Conservation (phyloP, 2,329 filamentous ascomycete species). For the Fusarium lyarnte region DNA sequence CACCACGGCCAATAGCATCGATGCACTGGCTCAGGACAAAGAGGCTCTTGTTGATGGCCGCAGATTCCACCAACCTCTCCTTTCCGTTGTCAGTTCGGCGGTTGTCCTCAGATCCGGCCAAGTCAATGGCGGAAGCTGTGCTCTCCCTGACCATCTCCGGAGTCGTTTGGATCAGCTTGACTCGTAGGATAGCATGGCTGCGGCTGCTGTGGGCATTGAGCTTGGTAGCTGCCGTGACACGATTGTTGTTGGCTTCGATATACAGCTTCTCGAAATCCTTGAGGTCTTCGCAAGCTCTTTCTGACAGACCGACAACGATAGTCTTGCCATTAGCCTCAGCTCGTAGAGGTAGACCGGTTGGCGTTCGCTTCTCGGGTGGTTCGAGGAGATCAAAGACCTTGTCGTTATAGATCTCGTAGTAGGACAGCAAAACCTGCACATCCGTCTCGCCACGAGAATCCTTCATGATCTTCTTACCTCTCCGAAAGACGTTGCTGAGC, state of each 20-base stretch:
- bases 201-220: slow-evolving; percentile 91
- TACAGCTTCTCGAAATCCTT: slow-evolving; percentile 93
- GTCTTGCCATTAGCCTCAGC: slow-evolving; percentile 90
- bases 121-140: slow-evolving; percentile 91
- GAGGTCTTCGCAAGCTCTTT: slow-evolving; percentile 81
- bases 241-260: slow-evolving; percentile 90
- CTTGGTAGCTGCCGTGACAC: slow-evolving; percentile 90
- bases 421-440: slow-evolving; percentile 81
- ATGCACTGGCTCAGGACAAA: slow-evolving; percentile 96
- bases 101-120: slow-evolving; percentile 96
- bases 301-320: slow-evolving; percentile 84
- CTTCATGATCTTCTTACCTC: slow-evolving; percentile 85
- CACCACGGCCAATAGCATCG: slow-evolving; percentile 83
- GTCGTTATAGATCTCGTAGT: slow-evolving; percentile 98
- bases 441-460: slow-evolving; percentile 75
- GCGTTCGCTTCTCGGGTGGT: slow-evolving; percentile 83
- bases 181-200: slow-evolving; percentile 89
- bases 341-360: slow-evolving; percentile 81
- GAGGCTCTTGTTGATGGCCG: slow-evolving; percentile 96
- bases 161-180: slow-evolving; percentile 84
- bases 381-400: slow-evolving; percentile 93
- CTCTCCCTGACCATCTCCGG: slow-evolving; percentile 76
- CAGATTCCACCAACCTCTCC: slow-evolving; percentile 91
- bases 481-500: slow-evolving; percentile 84
- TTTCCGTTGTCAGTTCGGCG: slow-evolving; percentile 92